Evolutionary conservation across 1,284 basidiomycete genomes (phyloP).

Genomic region (Afroboletus lepidellus): DNA sequence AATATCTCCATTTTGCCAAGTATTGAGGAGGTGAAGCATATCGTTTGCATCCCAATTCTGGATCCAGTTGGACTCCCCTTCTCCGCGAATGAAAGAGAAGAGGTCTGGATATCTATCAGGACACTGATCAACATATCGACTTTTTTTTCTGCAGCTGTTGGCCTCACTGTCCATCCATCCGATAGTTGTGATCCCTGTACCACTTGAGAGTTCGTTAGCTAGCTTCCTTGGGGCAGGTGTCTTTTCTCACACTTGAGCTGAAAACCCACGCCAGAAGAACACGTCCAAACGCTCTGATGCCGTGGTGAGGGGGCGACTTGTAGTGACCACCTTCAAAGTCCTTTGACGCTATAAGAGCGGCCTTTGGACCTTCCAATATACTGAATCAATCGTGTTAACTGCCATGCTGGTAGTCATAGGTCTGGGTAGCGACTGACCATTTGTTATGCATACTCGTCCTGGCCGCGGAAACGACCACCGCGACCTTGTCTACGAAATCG

Average conservation of each 20-base stretch:
- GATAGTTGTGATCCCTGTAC: constrained; percentile 51
- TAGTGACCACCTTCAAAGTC: constrained; percentile 57
- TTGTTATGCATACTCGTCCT: constrained; percentile 57
- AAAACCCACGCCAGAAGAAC: constrained; percentile 23
- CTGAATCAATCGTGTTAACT: constrained; percentile 26
- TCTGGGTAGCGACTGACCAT: constrained; percentile 40
- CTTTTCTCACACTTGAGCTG: neutral
- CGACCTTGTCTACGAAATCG: constrained; percentile 50
- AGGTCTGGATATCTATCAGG: constrained; percentile 43
- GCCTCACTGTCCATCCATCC: constrained; percentile 40
- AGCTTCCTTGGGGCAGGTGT: neutral
- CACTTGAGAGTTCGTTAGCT: constrained; percentile 36
- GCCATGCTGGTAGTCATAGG: neutral
- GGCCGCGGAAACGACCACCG: constrained; percentile 30
- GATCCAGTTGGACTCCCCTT: constrained; percentile 48
- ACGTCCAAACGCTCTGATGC: constrained; percentile 53
- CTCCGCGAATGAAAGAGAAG: constrained; percentile 47
- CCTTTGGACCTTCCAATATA: constrained; percentile 58
- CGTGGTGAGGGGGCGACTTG: constrained; percentile 43
- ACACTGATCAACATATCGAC: neutral
- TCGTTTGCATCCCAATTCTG: constrained; percentile 57
- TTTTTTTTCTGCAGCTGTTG: neutral
- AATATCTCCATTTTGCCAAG: constrained; percentile 56
- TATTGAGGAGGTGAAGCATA: constrained; percentile 49
- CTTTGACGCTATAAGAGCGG: constrained; percentile 50